phyloP scores from a whole-genome alignment of 2,329 filamentous ascomycete species.

The Triangularia verruculosa region DNA sequence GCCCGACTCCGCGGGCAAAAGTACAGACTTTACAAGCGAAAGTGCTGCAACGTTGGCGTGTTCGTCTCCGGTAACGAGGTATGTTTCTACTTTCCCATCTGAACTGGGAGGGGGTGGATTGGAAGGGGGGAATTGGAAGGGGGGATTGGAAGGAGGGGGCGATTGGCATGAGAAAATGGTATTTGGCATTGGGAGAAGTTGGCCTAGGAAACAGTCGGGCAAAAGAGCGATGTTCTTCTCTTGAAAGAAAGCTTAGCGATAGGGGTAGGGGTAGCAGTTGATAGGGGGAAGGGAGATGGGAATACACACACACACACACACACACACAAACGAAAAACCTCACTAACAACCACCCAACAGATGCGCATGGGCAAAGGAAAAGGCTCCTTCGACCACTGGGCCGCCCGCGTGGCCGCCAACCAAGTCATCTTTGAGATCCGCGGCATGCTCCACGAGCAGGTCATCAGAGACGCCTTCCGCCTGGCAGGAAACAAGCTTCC shows the following conservation, averaged over 20 bases:
- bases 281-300: too few species aligned
- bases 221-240: too few species aligned
- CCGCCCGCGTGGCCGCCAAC: slow-evolving; percentile 82
- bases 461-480: slow-evolving; percentile 89
- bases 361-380: slow-evolving; percentile 99
- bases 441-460: slow-evolving; percentile 89
- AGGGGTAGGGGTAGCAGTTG: too few species aligned
- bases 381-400: slow-evolving; percentile 96
- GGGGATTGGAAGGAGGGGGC: neutral
- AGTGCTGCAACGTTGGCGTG: slow-evolving; percentile 90
- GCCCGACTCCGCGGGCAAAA: slow-evolving; percentile 83
- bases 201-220: too few species aligned
- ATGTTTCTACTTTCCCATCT: slow-evolving; percentile 31
- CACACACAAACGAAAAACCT: too few species aligned
- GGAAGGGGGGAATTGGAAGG: neutral
- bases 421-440: slow-evolving; percentile 91
- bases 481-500: slow-evolving; percentile 94
- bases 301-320: too few species aligned
- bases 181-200: too few species aligned
- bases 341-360: slow-evolving; percentile 35
- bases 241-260: too few species aligned
- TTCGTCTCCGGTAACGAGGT: slow-evolving; percentile 94
- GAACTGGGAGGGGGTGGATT: too few species aligned
- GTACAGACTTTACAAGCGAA: slow-evolving; percentile 87
- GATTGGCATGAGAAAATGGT: too few species aligned